Conservation (phyloP, 495 filamentous ascomycete species). For the Penicillium parvum region DNA sequence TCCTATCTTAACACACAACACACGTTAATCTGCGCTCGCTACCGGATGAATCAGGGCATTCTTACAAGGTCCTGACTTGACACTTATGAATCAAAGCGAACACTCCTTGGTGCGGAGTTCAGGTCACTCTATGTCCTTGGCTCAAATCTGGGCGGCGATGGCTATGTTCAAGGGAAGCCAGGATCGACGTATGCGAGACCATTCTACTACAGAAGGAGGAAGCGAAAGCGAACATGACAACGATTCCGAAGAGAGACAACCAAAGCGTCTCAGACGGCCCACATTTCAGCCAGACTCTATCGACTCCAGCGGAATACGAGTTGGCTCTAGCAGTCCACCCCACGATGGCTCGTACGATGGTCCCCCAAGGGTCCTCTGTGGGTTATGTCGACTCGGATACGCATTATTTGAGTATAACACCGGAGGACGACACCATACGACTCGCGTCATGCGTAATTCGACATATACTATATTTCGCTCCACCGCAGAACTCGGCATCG, state of each 20-base stretch:
- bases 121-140: slow-evolving; percentile 7
- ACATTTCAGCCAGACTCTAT: slow-evolving; percentile 7
- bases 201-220: not conserved
- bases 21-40: slow-evolving; percentile 7
- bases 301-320: slow-evolving; percentile 10
- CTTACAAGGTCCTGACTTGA: slow-evolving; percentile 7
- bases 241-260: not conserved
- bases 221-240: slow-evolving; percentile 17
- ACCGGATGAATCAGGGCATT: slow-evolving; percentile 7
- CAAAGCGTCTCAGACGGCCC: slow-evolving; percentile 8
- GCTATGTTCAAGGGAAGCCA: slow-evolving; percentile 13
- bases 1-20: slow-evolving; percentile 8
- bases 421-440: slow-evolving; percentile 18
- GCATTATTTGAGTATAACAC: not conserved
- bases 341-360: slow-evolving; percentile 1
- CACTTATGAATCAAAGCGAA: slow-evolving; percentile 9
- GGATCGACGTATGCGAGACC: not conserved
- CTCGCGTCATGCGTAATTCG: slow-evolving; percentile 19
- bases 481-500: slow-evolving; percentile 6
- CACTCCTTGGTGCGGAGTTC: slow-evolving; percentile 9
- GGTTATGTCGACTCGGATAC: slow-evolving; percentile 13
- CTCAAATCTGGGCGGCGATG: slow-evolving; percentile 17
- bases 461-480: slow-evolving; percentile 17
- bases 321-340: slow-evolving; percentile 16
- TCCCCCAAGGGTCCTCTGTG: slow-evolving; percentile 5